Percentiles rank a stretch among this genome's conserved stretches.
These are phyloP conservation scores for Pachysandra terminalis DNA, from an alignment of 164 flowering plant genomes.

Conservation along the genomic window DNA sequence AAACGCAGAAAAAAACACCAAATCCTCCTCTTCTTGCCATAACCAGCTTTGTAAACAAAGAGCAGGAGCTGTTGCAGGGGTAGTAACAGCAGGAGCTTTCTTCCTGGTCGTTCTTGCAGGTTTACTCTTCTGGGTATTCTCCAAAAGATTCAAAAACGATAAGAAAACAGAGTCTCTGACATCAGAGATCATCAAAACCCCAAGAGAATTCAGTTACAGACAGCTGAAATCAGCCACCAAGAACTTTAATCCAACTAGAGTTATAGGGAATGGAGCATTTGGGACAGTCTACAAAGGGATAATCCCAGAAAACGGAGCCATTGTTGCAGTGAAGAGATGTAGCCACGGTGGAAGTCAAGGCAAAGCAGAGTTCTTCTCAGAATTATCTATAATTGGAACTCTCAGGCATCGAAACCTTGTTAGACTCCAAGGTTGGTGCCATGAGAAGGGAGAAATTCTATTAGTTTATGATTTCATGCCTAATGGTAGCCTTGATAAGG, in stretches of 20 bases:
- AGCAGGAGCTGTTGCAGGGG: slow-evolving; percentile 79
- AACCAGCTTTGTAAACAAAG: slow-evolving; percentile 52
- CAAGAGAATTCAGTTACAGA: slow-evolving; percentile 71
- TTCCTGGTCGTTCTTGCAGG: slow-evolving; percentile 56
- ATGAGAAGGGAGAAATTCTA: slow-evolving; percentile 88
- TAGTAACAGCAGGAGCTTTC: slow-evolving; percentile 75
- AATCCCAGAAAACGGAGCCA: slow-evolving; percentile 52
- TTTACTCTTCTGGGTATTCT: slow-evolving; percentile 57
- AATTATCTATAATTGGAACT: slow-evolving; percentile 85
- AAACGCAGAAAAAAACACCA: slow-evolving; percentile 16
- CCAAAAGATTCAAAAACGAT: slow-evolving; percentile 35
- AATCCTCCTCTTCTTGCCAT: slow-evolving; percentile 54
- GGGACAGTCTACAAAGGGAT: slow-evolving; percentile 89
- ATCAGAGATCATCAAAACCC: slow-evolving; percentile 58
- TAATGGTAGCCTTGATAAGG: slow-evolving; percentile 91
- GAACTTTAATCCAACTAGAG: slow-evolving; percentile 50
- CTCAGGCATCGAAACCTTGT: slow-evolving; percentile 89
- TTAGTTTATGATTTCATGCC: slow-evolving; percentile 87
- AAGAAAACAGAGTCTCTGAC: slow-evolving; percentile 43
- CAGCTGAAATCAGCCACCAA: slow-evolving; percentile 72
- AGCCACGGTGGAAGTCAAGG: slow-evolving; percentile 71
- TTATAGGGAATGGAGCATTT: slow-evolving; percentile 88
- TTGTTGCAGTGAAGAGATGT: slow-evolving; percentile 82
- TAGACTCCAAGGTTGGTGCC: slow-evolving; percentile 90
- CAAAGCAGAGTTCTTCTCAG: slow-evolving; percentile 75